Evolutionary conservation across 495 filamentous ascomycete genomes (phyloP).

Genomic region (Penicillium chermesinum): DNA sequence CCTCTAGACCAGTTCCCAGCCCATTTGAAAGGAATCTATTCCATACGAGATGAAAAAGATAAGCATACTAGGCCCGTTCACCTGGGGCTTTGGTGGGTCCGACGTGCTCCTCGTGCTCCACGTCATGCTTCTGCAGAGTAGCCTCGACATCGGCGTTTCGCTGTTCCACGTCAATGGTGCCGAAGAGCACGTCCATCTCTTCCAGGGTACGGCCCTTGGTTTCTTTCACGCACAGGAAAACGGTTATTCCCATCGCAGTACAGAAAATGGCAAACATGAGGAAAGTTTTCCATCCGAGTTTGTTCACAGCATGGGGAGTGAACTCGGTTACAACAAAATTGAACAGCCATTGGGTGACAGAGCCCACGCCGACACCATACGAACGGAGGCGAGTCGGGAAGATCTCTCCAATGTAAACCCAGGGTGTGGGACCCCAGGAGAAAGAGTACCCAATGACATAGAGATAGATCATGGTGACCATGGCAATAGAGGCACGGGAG

Average conservation of each 20-base stretch:
- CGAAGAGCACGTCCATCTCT: conserved; percentile 47
- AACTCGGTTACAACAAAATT: conserved; percentile 42
- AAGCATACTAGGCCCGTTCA: neutral
- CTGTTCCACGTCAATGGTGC: conserved; percentile 32
- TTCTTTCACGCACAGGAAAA: conserved; percentile 55
- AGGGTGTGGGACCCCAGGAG: conserved; percentile 43
- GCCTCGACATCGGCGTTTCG: conserved; percentile 38
- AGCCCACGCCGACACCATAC: conserved; percentile 63
- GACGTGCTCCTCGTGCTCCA: conserved; percentile 24
- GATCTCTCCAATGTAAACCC: conserved; percentile 58
- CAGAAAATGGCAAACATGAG: conserved; percentile 53
- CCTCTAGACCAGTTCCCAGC: neutral
- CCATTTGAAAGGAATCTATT: too few species aligned
- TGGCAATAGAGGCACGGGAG: conserved; percentile 40
- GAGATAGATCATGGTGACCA: conserved; percentile 52
- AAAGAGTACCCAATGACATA: conserved; percentile 44
- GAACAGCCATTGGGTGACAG: conserved; percentile 49
- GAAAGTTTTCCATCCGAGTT: conserved; percentile 50
- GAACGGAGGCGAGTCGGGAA: conserved; percentile 66
- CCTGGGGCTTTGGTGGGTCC: neutral
- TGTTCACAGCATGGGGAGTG: conserved; percentile 36
- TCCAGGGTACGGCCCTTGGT: conserved; percentile 51
- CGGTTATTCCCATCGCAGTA: conserved; percentile 27
- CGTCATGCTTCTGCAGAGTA: conserved; percentile 31
- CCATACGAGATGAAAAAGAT: too few species aligned